Base-by-base conservation (phyloP, 306 rosid species). In the Vicia sativa region DNA sequence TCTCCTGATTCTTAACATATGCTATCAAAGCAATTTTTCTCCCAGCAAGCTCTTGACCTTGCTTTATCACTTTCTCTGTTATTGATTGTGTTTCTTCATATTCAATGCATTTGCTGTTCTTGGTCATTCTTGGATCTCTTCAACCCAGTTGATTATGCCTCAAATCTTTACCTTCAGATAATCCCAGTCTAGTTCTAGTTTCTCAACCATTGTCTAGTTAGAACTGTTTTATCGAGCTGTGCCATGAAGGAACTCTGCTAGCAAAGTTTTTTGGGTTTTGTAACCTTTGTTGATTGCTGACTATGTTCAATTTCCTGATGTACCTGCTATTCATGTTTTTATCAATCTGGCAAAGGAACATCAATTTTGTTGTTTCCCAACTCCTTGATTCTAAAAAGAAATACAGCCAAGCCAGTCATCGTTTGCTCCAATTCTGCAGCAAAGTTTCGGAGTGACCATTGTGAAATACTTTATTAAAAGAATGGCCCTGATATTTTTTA, bases 41-140 rank as follows among this genome's bases (percentile, higher is more conserved):
- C 38, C n/a, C n/a, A 29, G 64, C 25, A 31, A 31, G 13, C 35
- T 58, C 21, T 58, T 58, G 64, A 58, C 42, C 61, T 58, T 58
- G 28, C 45, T 16, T 9, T 8, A 9, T 14, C 45, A 59, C 65
- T 35, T 59, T 37, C 61, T 54, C 28, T 59, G 43, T 57, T 57
- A 10, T 58, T 58, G 11, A 4, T 31, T 29, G 64, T 8, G 26
- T 43, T 34, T 29, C 41, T 14, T 57, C n/a, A 58, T 37, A 12
- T 58, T 57, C 64, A 58, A 14, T 31, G 42, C 42, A 7, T 14
- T 29, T 29, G 5, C n/a, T 58, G 23, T 14, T 31, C 43, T 44
- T 7, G 9, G 7, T 34, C 8, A 34, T 8, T 31, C 38, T 1
- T 34, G 38, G 38, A 34, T 34, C 38, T 34, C 38, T 34, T 34